Percentiles rank a stretch among this genome's conserved stretches.
These are phyloP conservation scores for Lathyrus sativus DNA, from an alignment of 306 rosid genomes.

Conservation along the genomic window DNA sequence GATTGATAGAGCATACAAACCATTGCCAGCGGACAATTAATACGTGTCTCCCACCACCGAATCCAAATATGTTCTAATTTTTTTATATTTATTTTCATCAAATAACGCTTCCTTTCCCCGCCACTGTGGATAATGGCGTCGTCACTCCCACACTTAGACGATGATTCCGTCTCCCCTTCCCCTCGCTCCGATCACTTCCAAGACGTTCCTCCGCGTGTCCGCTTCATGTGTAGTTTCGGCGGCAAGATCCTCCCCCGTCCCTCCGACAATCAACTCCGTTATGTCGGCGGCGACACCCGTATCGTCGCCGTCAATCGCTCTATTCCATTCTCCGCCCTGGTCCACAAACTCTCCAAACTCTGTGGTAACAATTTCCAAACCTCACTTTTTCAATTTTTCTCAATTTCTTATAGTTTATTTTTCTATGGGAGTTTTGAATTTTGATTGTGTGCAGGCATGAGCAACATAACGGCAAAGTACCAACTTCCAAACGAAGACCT, in stretches of 20 bases:
- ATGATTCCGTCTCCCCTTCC: slow-evolving; percentile 72
- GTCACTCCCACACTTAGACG: slow-evolving; percentile 53
- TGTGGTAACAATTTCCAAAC: slow-evolving; percentile 45
- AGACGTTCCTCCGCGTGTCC: slow-evolving; percentile 56
- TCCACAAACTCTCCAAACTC: slow-evolving; percentile 77
- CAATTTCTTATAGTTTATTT: neutral
- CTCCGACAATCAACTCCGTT: slow-evolving; percentile 90
- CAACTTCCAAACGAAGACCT: slow-evolving; percentile 97
- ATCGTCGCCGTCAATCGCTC: slow-evolving; percentile 78
- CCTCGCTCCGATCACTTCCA: slow-evolving; percentile 70
- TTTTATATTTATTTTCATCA: neutral
- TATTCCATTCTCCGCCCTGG: slow-evolving; percentile 62
- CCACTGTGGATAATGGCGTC: neutral
- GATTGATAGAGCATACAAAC: too few species aligned
- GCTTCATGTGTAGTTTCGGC: slow-evolving; percentile 98
- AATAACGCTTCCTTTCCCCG: neutral
- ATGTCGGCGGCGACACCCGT: slow-evolving; percentile 95
- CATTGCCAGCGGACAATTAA: too few species aligned
- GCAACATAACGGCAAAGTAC: slow-evolving; percentile 69
- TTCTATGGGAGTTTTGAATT: neutral
- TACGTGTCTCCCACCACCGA: neutral
- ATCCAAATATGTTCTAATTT: neutral
- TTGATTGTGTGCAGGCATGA: slow-evolving; percentile 55
- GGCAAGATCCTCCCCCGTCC: slow-evolving; percentile 91
- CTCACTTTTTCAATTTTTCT: too few species aligned